A percentile compares a stretch with the other conserved stretches of the same genome.
These are phyloP conservation scores for Clathrus columnatus DNA, from an alignment of 768 basidiomycete genomes.

Conservation along the genomic window DNA sequence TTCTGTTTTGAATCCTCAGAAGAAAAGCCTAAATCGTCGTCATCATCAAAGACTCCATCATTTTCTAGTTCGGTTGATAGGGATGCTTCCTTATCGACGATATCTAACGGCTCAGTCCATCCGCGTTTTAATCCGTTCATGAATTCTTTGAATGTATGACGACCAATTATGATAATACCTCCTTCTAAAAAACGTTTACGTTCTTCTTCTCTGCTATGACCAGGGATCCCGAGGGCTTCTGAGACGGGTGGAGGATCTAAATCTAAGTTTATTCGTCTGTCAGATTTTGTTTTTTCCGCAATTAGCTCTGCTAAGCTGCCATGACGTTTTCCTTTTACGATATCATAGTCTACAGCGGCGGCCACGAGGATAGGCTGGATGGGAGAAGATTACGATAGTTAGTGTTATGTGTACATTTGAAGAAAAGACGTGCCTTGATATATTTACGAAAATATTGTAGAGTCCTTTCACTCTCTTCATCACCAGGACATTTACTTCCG, in stretches of 20 bases:
- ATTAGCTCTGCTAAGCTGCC: constrained; percentile 79
- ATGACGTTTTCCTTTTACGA: constrained; percentile 70
- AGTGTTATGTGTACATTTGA: constrained; percentile 9
- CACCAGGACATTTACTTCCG: constrained; percentile 87
- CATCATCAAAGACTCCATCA: constrained; percentile 76
- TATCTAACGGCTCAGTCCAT: constrained; percentile 67
- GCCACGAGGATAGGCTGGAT: constrained; percentile 85
- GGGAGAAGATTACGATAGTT: constrained; percentile 9
- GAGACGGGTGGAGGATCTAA: constrained; percentile 42
- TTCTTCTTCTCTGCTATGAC: constrained; percentile 43
- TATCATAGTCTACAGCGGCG: constrained; percentile 87
- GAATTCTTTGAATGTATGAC: constrained; percentile 91
- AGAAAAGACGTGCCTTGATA: constrained; percentile 55
- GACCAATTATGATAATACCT: constrained; percentile 77
- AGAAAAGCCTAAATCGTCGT: constrained; percentile 27
- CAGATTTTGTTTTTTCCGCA: constrained; percentile 59
- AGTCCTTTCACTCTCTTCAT: constrained; percentile 81
- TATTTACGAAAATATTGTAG: constrained; percentile 92
- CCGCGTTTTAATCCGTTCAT: constrained; percentile 79
- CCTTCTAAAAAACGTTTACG: constrained; percentile 63
- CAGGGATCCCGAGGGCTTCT: constrained; percentile 38
- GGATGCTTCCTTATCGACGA: constrained; percentile 60
- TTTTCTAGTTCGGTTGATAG: constrained; percentile 58
- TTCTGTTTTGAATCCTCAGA: constrained; percentile 20
- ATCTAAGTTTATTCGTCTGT: constrained; percentile 59